Percentiles rank a stretch among this genome's conserved stretches.
These are phyloP conservation scores for Anthoceros angustus DNA, from an alignment of 225 moss, liverwort and hornwort genomes.

Conservation along the genomic window DNA sequence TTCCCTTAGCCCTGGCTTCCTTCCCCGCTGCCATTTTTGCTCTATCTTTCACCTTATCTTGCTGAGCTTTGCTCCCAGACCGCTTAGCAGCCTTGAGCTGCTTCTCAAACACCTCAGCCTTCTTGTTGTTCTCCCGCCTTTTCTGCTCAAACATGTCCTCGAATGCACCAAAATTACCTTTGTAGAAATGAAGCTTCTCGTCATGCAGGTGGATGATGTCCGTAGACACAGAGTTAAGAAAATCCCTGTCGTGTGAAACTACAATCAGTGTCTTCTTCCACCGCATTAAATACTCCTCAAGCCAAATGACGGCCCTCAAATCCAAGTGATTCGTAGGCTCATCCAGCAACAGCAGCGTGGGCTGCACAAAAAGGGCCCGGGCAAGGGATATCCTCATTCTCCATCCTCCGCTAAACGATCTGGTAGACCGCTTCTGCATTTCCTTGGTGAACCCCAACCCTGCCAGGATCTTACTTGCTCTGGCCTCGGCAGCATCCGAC, in stretches of 20 bases:
- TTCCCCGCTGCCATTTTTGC: constrained; percentile 80
- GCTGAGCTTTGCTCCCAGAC: constrained; percentile 82
- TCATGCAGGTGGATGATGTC: constrained; percentile 91
- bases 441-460: constrained; percentile 75
- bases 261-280: constrained; percentile 98
- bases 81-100: constrained; percentile 86
- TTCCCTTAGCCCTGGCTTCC: constrained; percentile 79
- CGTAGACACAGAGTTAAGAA: constrained; percentile 76
- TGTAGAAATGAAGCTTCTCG: constrained; percentile 68
- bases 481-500: constrained; percentile 67
- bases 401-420: constrained; percentile 97
- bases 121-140: constrained; percentile 75
- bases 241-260: constrained; percentile 91
- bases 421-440: constrained; percentile 73
- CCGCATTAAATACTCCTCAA: constrained; percentile 86
- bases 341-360: constrained; percentile 70
- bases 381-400: constrained; percentile 93
- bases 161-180: constrained; percentile 74
- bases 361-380: constrained; percentile 86
- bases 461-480: constrained; percentile 81
- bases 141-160: constrained; percentile 96
- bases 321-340: constrained; percentile 98
- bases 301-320: constrained; percentile 92
- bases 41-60: constrained; percentile 94
- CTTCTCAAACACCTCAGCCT: constrained; percentile 74